Base-by-base conservation (phyloP, 140 eudicot genomes). In the Flaveria floridana region DNA sequence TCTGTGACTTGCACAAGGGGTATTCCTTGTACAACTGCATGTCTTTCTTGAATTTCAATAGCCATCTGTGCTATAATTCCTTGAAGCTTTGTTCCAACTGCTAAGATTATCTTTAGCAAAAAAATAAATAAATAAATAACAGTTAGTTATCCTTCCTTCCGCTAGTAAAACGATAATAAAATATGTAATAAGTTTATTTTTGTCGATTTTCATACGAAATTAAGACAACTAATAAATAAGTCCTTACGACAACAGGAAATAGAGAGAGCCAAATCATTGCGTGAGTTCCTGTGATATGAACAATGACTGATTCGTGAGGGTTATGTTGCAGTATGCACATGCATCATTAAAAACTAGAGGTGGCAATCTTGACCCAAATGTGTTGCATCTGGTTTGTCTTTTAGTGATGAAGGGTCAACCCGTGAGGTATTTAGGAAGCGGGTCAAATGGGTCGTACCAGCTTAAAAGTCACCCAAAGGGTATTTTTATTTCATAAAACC, bases 61-160 rank as follows among this genome's bases (percentile, higher is more conserved):
- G 90, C 90, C 95, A 88, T 88, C 11, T 65, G 80, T 39, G 87
- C 77, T 69, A 88, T 84, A 68, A 87, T 81, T 10, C 77, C 74
- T 76, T 87, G 88, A 73, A 87, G 88, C 80, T 87, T 87, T 81
- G 90, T 88, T 71, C 95, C 95, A 76, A 88, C 86, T 65, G 87
- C 84, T 81, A 88, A 77, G 28, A 84, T 82, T 64, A 84, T 78
- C 95, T 85, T 73, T 28, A 62, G 37, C 30, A 21, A 70, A 68
- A 41, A 70, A 52, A 28, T 28, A 20, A 44, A 65, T 7, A 30
- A 28, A 34, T 34, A 34, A 34, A 34, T 34, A 34, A 6, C 8
- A 7, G 50, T 76, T 70, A 78, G 48, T 51, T 71, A 65, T 46
- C 28, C 39, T 9, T 78, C 59, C 58, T 62, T 47, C 61, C 20